These are phyloP conservation scores for Laguncularia racemosa DNA, from an alignment of 345 rosid species.

Conservation along the genomic window DNA sequence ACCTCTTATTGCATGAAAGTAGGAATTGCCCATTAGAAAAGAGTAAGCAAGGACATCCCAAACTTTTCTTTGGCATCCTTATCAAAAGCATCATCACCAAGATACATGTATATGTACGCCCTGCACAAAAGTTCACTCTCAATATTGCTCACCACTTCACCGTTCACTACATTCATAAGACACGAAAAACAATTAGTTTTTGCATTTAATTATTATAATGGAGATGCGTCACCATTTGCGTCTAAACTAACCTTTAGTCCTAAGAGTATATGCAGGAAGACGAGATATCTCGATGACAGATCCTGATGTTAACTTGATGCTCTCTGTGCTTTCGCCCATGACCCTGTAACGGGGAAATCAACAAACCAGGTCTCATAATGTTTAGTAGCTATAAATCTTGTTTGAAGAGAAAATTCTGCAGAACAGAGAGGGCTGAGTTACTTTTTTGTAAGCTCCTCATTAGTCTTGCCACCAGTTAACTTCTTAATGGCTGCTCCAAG, in stretches of 20 bases:
- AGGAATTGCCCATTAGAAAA: constrained; percentile 14
- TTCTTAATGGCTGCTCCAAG: constrained; percentile 37
- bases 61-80: constrained; percentile 40
- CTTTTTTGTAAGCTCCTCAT: constrained; percentile 33
- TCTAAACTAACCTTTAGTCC: constrained; percentile 22
- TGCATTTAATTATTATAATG: not conserved
- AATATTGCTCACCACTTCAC: constrained; percentile 31
- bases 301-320: constrained; percentile 33
- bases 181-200: not conserved
- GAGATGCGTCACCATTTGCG: too few relatives aligned
- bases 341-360: constrained; percentile 17
- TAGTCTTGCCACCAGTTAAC: constrained; percentile 34
- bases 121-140: constrained; percentile 50
- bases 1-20: too few relatives aligned
- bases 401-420: too few relatives aligned
- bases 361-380: too few relatives aligned
- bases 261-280: constrained; percentile 34
- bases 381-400: too few relatives aligned
- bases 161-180: constrained; percentile 28
- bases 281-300: constrained; percentile 39
- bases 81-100: constrained; percentile 41
- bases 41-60: constrained; percentile 39
- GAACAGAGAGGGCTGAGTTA: constrained; percentile 1
- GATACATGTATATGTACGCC: constrained; percentile 36
- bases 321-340: constrained; percentile 34